Evolutionary conservation across 129 eudicot species (phyloP).

Genomic region (Flaveria robusta): DNA sequence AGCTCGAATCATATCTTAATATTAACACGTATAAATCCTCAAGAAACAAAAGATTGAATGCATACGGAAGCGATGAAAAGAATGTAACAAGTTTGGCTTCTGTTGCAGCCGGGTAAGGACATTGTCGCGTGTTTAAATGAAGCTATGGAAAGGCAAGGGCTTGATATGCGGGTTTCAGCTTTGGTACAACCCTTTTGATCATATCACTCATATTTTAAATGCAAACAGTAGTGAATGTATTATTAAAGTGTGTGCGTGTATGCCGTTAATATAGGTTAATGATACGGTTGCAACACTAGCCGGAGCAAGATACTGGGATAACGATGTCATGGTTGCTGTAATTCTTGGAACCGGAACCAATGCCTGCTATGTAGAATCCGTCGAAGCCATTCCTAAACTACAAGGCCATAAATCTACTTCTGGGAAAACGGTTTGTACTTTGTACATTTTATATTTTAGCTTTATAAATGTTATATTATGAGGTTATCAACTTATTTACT

Average conservation of each 20-base stretch:
- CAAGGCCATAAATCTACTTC: constrained; percentile 40
- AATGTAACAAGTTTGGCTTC: constrained; percentile 14
- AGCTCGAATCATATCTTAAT: neutral
- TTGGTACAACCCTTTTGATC: constrained; percentile 45
- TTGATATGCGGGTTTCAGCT: constrained; percentile 80
- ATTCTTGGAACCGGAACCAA: constrained; percentile 92
- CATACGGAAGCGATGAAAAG: neutral
- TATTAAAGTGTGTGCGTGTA: neutral
- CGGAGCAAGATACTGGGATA: constrained; percentile 80
- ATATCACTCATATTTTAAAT: neutral
- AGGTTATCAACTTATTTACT: neutral
- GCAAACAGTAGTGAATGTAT: constrained; percentile 2
- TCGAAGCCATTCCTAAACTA: constrained; percentile 67
- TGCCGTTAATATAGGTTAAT: constrained; percentile 57
- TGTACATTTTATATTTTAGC: neutral
- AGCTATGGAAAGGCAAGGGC: constrained; percentile 77
- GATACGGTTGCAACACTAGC: constrained; percentile 91
- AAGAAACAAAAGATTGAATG: neutral
- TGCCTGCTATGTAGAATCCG: constrained; percentile 77
- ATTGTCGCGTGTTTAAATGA: constrained; percentile 72
- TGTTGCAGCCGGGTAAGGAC: constrained; percentile 69
- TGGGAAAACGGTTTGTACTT: constrained; percentile 54
- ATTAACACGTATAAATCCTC: neutral
- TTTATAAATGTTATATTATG: neutral
- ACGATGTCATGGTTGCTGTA: constrained; percentile 90